Evolutionary conservation across 257 asterid genomes (phyloP).

Genomic region (Solanum boliviense): DNA sequence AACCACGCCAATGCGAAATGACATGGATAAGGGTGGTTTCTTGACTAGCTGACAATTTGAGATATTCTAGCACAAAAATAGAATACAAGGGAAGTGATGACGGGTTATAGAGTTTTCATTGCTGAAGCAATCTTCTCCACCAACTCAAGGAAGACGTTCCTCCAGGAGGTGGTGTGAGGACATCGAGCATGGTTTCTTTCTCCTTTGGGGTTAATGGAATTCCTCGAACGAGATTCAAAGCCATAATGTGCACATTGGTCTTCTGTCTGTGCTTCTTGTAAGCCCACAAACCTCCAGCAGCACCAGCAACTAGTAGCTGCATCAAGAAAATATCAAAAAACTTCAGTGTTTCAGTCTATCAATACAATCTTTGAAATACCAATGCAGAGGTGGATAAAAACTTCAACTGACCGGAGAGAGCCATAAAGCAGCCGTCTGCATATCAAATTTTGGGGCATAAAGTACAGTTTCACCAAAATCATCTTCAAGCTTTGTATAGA

Average conservation of each 20-base stretch:
- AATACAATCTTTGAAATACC: background rate
- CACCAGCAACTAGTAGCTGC: conserved; percentile 68
- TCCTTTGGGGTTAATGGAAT: conserved; percentile 81
- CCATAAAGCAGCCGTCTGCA: conserved; percentile 96
- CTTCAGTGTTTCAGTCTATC: background rate
- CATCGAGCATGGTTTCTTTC: conserved; percentile 71
- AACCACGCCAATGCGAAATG: background rate
- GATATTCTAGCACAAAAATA: background rate
- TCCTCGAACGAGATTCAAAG: conserved; percentile 76
- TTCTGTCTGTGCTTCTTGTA: conserved; percentile 56
- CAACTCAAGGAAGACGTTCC: conserved; percentile 30
- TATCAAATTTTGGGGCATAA: conserved; percentile 76
- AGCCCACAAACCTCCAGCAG: conserved; percentile 79
- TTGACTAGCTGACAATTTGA: background rate
- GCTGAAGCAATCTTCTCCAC: conserved; percentile 51
- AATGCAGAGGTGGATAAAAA: background rate
- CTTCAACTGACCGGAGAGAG: conserved; percentile 63
- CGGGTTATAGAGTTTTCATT: background rate
- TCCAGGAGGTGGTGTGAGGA: conserved; percentile 75
- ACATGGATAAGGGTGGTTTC: background rate
- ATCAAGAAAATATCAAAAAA: background rate
- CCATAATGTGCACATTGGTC: conserved; percentile 81
- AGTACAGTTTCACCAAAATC: conserved; percentile 92
- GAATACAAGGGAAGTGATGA: background rate
- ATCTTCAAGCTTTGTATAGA: conserved; percentile 73